Base-by-base conservation (phyloP, 2,329 filamentous ascomycete species). In the Ophioceras dolichostomum region DNA sequence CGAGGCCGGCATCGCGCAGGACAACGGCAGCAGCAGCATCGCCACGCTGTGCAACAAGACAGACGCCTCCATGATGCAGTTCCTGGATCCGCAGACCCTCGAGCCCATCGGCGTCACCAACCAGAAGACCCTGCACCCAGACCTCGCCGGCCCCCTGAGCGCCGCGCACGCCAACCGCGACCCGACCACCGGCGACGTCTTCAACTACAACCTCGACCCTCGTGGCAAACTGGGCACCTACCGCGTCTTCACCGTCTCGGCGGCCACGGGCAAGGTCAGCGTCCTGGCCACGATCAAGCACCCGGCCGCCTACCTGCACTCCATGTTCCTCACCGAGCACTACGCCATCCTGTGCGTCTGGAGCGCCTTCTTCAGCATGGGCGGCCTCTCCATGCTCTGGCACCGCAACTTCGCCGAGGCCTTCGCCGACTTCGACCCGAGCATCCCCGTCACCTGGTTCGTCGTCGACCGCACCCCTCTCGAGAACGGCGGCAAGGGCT, bases 211-310 rank as follows among this genome's bases (percentile, higher is more conserved):
- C 36, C 36, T 37, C n/a, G 29, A 37, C 4, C 20, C 32, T 19
- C 32, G 31, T 14, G 77, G 76, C 0, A 56, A 53, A 0, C 52
- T 50, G 0, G 55, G 72, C 1, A 73, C 65, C 0, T 91, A 89
- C 51, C 75, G 80, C 13, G 51, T 91, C 13, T 91, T 88, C 54
- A 61, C 68, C 2, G 70, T 76, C 3, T 78, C 70, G 14, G 70
- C 75, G 0, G 53, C 65, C 0, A 79, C 74, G 0, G 81, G 79
- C 0, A 61, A 73, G 38, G 84, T 82, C 0, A 70, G 75, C 0
- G 77, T 91, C 14, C 67, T 93, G 0, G 83, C 83, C 3, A 77
- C 70, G 0, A 72, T 91, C 41, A 55, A 58, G 0, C 64, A 60
- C 3, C 55, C 58, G 4, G 60, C 64, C 3, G 53, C 68, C 3